Conservation (phyloP, 140 eudicot genomes). For the Oenanthe javanica region DNA sequence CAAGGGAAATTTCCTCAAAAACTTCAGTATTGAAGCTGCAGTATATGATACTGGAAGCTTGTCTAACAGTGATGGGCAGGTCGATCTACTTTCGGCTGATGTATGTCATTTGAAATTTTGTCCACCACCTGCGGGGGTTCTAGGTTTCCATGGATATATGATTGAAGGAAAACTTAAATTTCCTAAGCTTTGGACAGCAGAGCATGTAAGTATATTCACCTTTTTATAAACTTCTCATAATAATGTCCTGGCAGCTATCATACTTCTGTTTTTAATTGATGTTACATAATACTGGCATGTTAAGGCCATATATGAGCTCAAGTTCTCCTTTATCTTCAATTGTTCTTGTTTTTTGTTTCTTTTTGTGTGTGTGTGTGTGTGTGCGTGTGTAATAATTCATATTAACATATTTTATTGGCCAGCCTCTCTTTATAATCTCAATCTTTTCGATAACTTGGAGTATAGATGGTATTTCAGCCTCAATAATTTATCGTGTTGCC, state of each 20-base stretch:
- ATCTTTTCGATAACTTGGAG: background rate
- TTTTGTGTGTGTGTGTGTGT: too few relatives aligned
- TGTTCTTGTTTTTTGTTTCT: background rate
- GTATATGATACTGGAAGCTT: slow-evolving; percentile 51
- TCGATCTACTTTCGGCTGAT: slow-evolving; percentile 41
- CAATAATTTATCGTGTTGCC: background rate
- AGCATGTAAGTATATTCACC: slow-evolving; percentile 42
- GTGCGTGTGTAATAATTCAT: background rate
- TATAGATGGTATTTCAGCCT: background rate
- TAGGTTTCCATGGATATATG: slow-evolving; percentile 68
- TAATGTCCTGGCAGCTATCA: background rate
- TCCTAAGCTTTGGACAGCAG: slow-evolving; percentile 97
- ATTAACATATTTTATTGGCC: background rate
- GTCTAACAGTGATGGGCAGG: slow-evolving; percentile 25
- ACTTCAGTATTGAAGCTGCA: slow-evolving; percentile 68
- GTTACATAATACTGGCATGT: background rate
- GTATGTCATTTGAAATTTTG: slow-evolving; percentile 49
- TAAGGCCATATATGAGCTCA: background rate
- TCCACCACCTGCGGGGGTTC: slow-evolving; percentile 29
- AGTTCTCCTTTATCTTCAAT: background rate
- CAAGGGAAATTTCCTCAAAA: slow-evolving; percentile 26
- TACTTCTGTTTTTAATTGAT: background rate
- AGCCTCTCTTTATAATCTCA: background rate
- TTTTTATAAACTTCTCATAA: background rate
- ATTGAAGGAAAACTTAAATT: slow-evolving; percentile 51